These are phyloP conservation scores for Malus hybrid DNA, from an alignment of 331 rosid genomes.

Conservation along the genomic window DNA sequence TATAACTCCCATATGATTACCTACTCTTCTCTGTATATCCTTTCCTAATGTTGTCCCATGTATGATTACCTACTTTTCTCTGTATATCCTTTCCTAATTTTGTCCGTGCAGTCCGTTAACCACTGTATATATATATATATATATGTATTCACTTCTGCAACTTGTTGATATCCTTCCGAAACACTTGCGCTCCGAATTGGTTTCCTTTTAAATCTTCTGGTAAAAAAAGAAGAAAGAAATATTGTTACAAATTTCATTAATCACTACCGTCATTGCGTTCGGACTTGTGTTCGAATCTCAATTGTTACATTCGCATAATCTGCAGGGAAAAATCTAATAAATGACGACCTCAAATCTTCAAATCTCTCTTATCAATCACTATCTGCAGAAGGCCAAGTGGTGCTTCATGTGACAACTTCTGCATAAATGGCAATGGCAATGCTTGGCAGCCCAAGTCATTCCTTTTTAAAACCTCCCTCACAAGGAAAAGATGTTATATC, in stretches of 20 bases:
- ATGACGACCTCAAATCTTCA: background rate
- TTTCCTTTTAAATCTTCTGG: background rate
- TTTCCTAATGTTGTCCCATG: background rate
- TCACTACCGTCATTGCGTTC: background rate
- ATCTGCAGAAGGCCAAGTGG: slow-evolving; percentile 35
- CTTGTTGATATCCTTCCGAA: background rate
- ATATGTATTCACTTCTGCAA: background rate
- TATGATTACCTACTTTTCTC: background rate
- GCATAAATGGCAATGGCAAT: slow-evolving; percentile 31
- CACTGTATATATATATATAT: background rate
- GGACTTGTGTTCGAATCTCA: too few species aligned
- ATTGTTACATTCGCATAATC: too few species aligned
- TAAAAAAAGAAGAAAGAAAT: background rate
- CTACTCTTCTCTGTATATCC: background rate
- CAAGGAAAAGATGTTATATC: slow-evolving; percentile 19
- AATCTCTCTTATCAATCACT: slow-evolving; percentile 27
- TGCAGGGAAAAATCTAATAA: slow-evolving; percentile 10
- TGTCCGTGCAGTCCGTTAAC: too few species aligned
- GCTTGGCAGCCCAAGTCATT: slow-evolving; percentile 27
- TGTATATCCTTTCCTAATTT: background rate
- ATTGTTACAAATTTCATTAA: background rate
- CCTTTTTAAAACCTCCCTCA: slow-evolving; percentile 1
- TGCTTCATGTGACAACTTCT: slow-evolving; percentile 32
- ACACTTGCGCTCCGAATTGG: background rate
- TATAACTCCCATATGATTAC: background rate